Percentiles rank a stretch among this genome's conserved stretches.
Evolutionary conservation across 352 stramenopile genomes (phyloP).

Genomic region (Globisporangium irregulare): DNA sequence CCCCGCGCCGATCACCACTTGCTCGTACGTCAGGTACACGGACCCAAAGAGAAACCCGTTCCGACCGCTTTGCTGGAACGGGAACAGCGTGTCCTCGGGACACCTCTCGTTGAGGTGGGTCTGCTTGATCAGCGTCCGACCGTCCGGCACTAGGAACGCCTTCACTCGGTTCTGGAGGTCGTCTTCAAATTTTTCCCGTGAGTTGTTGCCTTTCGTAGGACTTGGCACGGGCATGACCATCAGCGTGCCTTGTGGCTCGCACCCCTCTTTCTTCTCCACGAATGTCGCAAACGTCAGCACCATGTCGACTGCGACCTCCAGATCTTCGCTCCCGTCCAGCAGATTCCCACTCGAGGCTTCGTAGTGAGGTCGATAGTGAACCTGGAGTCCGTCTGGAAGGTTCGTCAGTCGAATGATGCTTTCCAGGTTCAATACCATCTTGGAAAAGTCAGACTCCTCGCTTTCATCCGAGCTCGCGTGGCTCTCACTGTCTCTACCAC

Average conservation of each 20-base stretch:
- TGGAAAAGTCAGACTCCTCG: conserved; percentile 42
- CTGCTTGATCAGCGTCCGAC: conserved; percentile 44
- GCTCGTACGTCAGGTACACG: conserved; percentile 75
- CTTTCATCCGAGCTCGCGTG: conserved; percentile 42
- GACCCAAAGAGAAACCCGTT: conserved; percentile 74
- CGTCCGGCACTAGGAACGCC: conserved; percentile 71
- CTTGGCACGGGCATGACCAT: conserved; percentile 58
- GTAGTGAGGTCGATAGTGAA: conserved; percentile 80
- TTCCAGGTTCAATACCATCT: conserved; percentile 72
- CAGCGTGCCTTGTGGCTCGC: conserved; percentile 38
- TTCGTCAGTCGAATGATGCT: conserved; percentile 85
- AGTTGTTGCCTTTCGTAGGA: conserved; percentile 21
- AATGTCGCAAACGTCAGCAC: conserved; percentile 76
- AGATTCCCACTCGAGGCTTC: conserved; percentile 34
- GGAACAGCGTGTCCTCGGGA: conserved; percentile 62
- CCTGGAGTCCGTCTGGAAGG: conserved; percentile 71
- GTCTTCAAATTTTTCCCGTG: conserved; percentile 36
- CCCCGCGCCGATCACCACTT: conserved; percentile 37
- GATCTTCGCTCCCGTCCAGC: conserved; percentile 22
- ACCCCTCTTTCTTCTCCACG: conserved; percentile 42
- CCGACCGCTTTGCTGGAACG: conserved; percentile 74
- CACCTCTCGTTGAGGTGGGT: conserved; percentile 23
- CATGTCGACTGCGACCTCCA: conserved; percentile 39
- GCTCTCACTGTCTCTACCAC: conserved; percentile 24
- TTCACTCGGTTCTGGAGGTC: conserved; percentile 60